Base-by-base conservation (phyloP, 2,329 filamentous ascomycete genomes). In the Leptodontidium sp. region DNA sequence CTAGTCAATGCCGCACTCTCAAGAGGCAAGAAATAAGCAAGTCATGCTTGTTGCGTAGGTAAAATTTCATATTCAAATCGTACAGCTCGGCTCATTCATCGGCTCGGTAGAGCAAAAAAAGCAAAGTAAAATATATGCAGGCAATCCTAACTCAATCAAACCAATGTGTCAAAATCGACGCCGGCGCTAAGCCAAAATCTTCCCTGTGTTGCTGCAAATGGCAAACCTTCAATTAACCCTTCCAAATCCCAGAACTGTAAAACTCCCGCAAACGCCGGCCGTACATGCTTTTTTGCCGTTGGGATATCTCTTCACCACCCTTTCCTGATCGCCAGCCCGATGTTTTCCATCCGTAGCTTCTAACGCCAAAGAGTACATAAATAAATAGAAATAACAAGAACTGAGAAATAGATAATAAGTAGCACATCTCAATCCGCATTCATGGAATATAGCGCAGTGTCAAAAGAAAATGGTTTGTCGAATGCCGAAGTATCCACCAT, bases 401-500 rank as follows among this genome's bases (percentile, higher is more conserved):
- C 45, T 61, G 59, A 65, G 47, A 65, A 69, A 43, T 40, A 64
- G 64, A 50, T 58, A 58, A 50, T 58, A 58, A n/a, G 47, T 58
- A 61, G 35, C n/a, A 32, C 6, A 9, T 57, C 64, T 66, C 76
- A 78, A 72, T 72, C 71, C 15, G 77, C 77, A 69, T 82, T 80
- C 73, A 84, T 75, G 29, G 78, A 80, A 74, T 81, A 86, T 15
- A 83, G 70, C 7, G 77, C 79, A 57, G 81, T 81, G 68, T 89
- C 86, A 65, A 89, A 79, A 71, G 81, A 75, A 70, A 87, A 86
- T 0, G 85, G 82, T 76, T 88, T 87, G 64, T 80, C 80, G 70
- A 87, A 86, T 74, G 86, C 83, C 0, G 78, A 75, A 32, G 61
- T 55, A 64, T 78, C 75, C 4, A 81, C 75, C 47, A 85, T 69